phyloP scores from a whole-genome alignment of 805 yeast species.

The Tetrapisispora fleetii region DNA sequence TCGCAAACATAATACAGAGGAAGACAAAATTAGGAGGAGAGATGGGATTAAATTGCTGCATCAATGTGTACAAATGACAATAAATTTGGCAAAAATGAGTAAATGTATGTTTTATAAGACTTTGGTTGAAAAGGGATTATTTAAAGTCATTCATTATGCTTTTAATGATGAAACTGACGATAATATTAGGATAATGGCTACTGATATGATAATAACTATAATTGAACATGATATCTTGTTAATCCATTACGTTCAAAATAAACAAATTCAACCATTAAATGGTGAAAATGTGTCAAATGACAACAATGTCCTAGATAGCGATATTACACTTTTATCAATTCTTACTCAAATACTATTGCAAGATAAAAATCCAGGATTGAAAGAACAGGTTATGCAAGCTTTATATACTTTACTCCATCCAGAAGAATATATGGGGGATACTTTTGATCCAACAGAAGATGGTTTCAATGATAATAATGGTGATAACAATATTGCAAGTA shows the following conservation, averaged over 20 bases:
- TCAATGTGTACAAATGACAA: conserved; percentile 70
- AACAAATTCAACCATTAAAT: conserved; percentile 3
- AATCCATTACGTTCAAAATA: conserved; percentile 32
- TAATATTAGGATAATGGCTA: conserved; percentile 53
- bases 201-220: conserved; percentile 69
- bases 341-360: conserved; percentile 50
- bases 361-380: conserved; percentile 61
- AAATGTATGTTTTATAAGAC: conserved; percentile 54
- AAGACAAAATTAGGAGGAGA: conserved; percentile 32
- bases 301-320: conserved; percentile 27
- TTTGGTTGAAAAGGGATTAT: conserved; percentile 58
- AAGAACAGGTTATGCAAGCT: conserved; percentile 79
- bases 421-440: conserved; percentile 22
- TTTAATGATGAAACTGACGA: conserved; percentile 38
- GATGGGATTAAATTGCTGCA: conserved; percentile 73
- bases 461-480: conserved; percentile 1
- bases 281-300: conserved; percentile 1
- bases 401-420: conserved; percentile 64
- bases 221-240: conserved; percentile 75
- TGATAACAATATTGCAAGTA: neutral
- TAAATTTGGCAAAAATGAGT: conserved; percentile 53
- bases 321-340: conserved; percentile 47
- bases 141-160: conserved; percentile 63
- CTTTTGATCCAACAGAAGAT: conserved; percentile 3
- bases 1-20: conserved; percentile 5